Percentiles rank a stretch among this genome's conserved stretches.
Conservation (phyloP, 1,284 basidiomycete genomes). For the Anthracocystis panici-leucophaei region DNA sequence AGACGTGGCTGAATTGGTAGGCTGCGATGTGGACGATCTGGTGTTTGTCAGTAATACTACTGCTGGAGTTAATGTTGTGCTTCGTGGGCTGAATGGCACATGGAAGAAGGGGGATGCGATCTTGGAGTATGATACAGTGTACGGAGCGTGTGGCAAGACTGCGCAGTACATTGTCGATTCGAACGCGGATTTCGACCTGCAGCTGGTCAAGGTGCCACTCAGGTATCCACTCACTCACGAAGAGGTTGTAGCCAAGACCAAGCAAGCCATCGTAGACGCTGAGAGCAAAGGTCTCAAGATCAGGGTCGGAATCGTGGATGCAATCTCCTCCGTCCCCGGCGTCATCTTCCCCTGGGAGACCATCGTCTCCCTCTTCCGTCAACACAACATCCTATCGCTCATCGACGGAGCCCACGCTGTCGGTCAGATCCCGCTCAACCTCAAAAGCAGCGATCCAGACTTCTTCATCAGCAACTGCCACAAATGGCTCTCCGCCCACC, state of each 20-base stretch:
- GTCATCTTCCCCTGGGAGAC: constrained; percentile 82
- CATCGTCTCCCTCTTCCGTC: constrained; percentile 71
- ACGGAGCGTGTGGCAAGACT: constrained; percentile 62
- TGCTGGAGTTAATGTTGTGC: constrained; percentile 63
- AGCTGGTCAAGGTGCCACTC: constrained; percentile 58
- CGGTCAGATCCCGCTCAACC: constrained; percentile 72
- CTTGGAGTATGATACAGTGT: constrained; percentile 57
- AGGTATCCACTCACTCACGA: constrained; percentile 62
- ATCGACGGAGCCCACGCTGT: constrained; percentile 88
- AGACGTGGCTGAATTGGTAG: constrained; percentile 25
- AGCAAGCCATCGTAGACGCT: constrained; percentile 23
- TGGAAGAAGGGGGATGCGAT: constrained; percentile 65
- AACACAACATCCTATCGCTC: constrained; percentile 58
- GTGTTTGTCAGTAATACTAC: constrained; percentile 68
- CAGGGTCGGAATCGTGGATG: constrained; percentile 82
- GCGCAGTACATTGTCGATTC: constrained; percentile 66
- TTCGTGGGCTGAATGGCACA: constrained; percentile 53
- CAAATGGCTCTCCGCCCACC: constrained; percentile 75
- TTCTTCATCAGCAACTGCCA: constrained; percentile 64
- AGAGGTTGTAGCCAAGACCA: constrained; percentile 62
- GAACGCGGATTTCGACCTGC: constrained; percentile 42
- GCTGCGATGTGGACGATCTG: constrained; percentile 48
- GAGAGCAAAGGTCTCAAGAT: constrained; percentile 76
- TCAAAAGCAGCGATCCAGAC: constrained; percentile 62
- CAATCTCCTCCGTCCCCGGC: constrained; percentile 79